Evolutionary conservation across 768 basidiomycete species (phyloP).

Genomic region (Kwoniella sp.): DNA sequence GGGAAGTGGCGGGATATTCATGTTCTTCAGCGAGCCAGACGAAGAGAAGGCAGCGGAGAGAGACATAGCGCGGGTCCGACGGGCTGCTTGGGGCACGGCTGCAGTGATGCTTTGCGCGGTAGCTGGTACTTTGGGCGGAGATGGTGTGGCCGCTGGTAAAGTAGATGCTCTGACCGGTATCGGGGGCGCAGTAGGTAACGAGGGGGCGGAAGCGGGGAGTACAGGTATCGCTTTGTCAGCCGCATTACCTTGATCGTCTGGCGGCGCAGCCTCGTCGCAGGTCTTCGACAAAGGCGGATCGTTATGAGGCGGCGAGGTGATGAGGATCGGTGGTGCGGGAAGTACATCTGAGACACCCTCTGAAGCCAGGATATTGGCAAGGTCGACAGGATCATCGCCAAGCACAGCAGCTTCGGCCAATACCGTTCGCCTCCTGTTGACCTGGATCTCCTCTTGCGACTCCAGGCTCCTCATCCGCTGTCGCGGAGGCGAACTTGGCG

Average conservation of each 20-base stretch:
- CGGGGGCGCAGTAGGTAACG: background rate
- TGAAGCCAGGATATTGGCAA: no score
- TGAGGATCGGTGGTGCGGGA: no score
- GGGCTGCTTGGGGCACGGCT: background rate
- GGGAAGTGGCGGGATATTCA: conserved; percentile 3
- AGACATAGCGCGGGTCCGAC: conserved; percentile 11
- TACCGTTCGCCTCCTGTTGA: conserved; percentile 7
- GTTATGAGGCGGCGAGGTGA: no score
- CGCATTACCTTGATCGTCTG: no score
- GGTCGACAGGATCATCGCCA: no score
- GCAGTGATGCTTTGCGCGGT: background rate
- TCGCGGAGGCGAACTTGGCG: conserved; percentile 7
- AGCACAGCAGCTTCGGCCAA: no score
- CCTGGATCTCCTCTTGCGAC: conserved; percentile 13
- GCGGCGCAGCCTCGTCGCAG: no score
- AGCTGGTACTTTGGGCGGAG: background rate
- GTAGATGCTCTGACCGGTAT: background rate
- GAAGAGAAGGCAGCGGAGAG: conserved; percentile 17
- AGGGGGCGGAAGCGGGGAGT: no score
- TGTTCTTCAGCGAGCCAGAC: conserved; percentile 1
- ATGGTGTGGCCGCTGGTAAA: background rate
- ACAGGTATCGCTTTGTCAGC: no score
- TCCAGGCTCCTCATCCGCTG: conserved; percentile 13
- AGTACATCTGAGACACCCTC: no score
- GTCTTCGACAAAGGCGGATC: no score